These are phyloP conservation scores for Emmonsia crescens DNA, from an alignment of 2,329 filamentous ascomycete species.

Conservation along the genomic window DNA sequence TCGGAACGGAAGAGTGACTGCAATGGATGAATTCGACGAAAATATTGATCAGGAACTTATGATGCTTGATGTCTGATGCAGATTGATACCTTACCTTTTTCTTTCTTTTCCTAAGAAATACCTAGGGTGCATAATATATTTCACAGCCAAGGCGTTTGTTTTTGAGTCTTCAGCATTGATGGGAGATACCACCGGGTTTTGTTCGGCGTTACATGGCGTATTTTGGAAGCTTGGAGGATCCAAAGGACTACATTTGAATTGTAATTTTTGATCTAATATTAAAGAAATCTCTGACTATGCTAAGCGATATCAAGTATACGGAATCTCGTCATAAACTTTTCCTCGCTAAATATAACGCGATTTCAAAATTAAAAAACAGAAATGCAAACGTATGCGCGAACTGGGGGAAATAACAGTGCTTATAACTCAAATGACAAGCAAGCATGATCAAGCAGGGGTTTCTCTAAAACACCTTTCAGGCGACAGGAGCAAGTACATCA, in stretches of 20 bases:
- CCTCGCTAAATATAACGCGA: constrained; percentile 1
- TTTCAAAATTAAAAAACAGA: neutral
- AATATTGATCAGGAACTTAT: constrained; percentile 8
- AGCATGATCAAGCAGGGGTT: neutral
- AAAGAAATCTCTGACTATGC: constrained; percentile 3
- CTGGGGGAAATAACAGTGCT: neutral
- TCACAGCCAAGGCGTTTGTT: neutral
- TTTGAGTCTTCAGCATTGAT: neutral
- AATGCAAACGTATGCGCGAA: neutral
- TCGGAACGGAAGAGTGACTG: constrained; percentile 16
- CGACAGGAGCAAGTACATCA: constrained; percentile 59
- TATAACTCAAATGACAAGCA: constrained; percentile 11
- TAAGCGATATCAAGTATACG: neutral
- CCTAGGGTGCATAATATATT: neutral
- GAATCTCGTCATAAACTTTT: neutral
- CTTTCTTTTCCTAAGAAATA: neutral
- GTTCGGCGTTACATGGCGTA: neutral
- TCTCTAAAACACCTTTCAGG: constrained; percentile 18
- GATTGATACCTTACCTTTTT: neutral
- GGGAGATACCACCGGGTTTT: neutral
- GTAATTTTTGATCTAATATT: neutral
- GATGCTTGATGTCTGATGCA: constrained; percentile 5
- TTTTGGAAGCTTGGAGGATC: neutral
- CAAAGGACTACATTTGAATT: neutral
- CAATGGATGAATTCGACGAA: constrained; percentile 31